phyloP scores from a whole-genome alignment of 2,329 filamentous ascomycete genomes.

The Blastomyces silverae region DNA sequence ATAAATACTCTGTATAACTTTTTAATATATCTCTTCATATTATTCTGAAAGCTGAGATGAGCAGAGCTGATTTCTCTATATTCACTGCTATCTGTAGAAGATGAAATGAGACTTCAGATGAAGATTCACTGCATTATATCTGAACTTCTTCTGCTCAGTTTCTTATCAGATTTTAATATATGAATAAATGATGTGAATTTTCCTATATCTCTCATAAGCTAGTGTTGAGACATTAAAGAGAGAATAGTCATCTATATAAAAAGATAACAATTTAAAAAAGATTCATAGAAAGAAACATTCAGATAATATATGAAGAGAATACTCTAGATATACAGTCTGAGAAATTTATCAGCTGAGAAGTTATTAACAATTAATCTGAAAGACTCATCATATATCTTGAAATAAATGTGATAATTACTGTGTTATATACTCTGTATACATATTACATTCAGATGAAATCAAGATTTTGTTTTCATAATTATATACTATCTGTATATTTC shows the following conservation, averaged over 20 bases:
- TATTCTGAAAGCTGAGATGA: not conserved
- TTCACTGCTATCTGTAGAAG: not conserved
- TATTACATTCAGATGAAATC: not conserved
- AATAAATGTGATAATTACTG: not conserved
- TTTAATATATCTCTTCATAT: not conserved
- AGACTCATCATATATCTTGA: not conserved
- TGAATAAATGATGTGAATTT: not conserved
- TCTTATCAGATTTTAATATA: not conserved
- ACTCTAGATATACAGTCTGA: no score
- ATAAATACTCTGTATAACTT: not conserved
- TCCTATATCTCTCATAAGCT: no score
- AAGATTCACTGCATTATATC: not conserved
- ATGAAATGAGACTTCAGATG: no score
- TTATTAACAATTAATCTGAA: no score
- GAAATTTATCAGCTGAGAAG: no score
- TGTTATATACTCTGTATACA: no score
- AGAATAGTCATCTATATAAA: not conserved
- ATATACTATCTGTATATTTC: no score
- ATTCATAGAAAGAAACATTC: not conserved
- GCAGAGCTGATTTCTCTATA: not conserved
- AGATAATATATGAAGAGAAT: not conserved
- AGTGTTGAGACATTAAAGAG: no score
- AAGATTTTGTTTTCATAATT: no score
- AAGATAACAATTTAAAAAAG: not conserved
- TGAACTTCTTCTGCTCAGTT: not conserved